Conservation (phyloP, 331 rosid genomes). For the Rhamnella rubrinervis region DNA sequence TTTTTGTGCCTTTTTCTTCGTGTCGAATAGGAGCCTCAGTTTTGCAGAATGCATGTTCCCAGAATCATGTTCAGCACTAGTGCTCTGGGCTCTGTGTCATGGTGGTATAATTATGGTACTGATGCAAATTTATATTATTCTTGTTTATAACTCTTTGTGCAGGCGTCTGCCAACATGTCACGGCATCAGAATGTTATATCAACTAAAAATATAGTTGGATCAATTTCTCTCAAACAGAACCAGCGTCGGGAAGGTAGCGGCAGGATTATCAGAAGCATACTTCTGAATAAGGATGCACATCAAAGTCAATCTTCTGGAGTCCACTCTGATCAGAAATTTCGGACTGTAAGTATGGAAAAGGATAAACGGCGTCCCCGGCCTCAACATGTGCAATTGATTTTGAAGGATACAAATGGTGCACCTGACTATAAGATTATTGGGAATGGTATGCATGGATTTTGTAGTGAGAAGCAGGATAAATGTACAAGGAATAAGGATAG, state of each 20-base stretch:
- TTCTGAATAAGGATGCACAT: slow-evolving; percentile 56
- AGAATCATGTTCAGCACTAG: neutral
- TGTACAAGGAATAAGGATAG: slow-evolving; percentile 78
- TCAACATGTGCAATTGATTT: slow-evolving; percentile 44
- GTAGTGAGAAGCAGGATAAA: slow-evolving; percentile 61
- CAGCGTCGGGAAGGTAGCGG: slow-evolving; percentile 60
- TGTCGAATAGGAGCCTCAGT: no score
- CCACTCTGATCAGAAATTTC: slow-evolving; percentile 48
- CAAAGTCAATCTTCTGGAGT: slow-evolving; percentile 46
- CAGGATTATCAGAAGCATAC: slow-evolving; percentile 63
- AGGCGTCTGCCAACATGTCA: slow-evolving; percentile 35
- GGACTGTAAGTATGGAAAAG: slow-evolving; percentile 54
- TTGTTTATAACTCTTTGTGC: slow-evolving; percentile 3
- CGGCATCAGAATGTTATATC: slow-evolving; percentile 39
- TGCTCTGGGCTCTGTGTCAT: neutral
- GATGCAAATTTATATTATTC: neutral
- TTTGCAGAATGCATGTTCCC: no score
- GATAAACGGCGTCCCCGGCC: slow-evolving; percentile 56
- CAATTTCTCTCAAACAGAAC: slow-evolving; percentile 48
- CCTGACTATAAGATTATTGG: slow-evolving; percentile 43
- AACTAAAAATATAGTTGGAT: slow-evolving; percentile 40
- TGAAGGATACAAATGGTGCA: slow-evolving; percentile 55
- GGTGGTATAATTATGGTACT: neutral
- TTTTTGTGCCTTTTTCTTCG: no score
- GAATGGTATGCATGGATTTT: slow-evolving; percentile 47